phyloP scores from a whole-genome alignment of 1,284 basidiomycete species.

The Pseudozyma tsukubaensis region DNA sequence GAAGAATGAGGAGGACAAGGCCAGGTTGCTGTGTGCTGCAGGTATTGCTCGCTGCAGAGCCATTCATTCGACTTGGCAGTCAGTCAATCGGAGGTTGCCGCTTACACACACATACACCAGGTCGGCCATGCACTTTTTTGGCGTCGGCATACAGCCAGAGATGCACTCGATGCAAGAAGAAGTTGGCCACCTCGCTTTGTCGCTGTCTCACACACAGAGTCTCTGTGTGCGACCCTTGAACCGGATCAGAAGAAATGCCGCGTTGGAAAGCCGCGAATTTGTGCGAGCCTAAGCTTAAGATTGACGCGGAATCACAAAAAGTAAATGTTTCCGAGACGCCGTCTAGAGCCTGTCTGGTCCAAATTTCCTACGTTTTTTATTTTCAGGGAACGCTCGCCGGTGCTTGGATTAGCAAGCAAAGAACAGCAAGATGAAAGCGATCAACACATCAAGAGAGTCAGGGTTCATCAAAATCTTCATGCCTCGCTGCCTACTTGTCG shows the following conservation, averaged over 20 bases:
- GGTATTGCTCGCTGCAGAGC: not conserved
- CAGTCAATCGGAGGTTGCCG: constrained; percentile 10
- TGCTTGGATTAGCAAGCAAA: constrained; percentile 43
- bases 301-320: constrained; percentile 12
- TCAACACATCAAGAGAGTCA: too few species aligned
- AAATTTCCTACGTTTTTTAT: too few species aligned
- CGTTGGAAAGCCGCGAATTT: not conserved
- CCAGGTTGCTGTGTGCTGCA: not conserved
- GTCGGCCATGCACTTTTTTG: constrained; percentile 8
- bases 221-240: too few species aligned
- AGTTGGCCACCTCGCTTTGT: not conserved
- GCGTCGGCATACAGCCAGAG: not conserved
- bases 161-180: not conserved
- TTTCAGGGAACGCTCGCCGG: not conserved
- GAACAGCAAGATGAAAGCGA: not conserved
- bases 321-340: constrained; percentile 12
- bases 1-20: constrained; percentile 2
- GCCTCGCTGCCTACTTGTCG: too few species aligned
- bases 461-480: too few species aligned
- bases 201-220: not conserved
- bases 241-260: too few species aligned
- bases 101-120: not conserved
- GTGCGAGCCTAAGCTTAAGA: constrained; percentile 2
- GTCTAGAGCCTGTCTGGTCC: not conserved
- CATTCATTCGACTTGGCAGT: constrained; percentile 2